These are phyloP conservation scores for Russula compacta DNA, from an alignment of 768 basidiomycete genomes.

Conservation along the genomic window DNA sequence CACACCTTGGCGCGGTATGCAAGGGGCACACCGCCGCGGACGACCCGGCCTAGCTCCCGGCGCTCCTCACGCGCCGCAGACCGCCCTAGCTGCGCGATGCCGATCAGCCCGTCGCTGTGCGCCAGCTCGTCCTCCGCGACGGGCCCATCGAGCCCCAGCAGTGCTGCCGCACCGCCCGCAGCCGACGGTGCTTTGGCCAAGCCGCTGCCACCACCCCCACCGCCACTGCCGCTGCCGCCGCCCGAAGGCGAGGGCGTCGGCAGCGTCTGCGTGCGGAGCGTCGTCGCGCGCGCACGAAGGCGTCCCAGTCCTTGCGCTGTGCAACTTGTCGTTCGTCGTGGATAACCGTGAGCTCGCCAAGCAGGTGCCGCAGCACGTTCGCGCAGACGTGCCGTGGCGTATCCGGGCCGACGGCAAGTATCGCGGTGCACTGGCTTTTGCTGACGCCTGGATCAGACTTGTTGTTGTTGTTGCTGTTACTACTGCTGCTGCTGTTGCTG, in stretches of 20 bases:
- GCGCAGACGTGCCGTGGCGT: conserved; percentile 70
- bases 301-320: conserved; percentile 79
- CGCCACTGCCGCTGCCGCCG: conserved; percentile 20
- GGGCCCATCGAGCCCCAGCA: conserved; percentile 58
- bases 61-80: conserved; percentile 63
- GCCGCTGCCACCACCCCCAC: neutral
- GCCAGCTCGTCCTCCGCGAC: conserved; percentile 64
- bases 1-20: conserved; percentile 82
- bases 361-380: conserved; percentile 61
- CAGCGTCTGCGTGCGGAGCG: conserved; percentile 45
- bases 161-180: conserved; percentile 43
- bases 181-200: conserved; percentile 4
- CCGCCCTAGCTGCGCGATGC: conserved; percentile 81
- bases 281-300: conserved; percentile 48
- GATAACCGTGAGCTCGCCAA: conserved; percentile 67
- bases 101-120: conserved; percentile 81
- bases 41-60: conserved; percentile 68
- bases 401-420: conserved; percentile 50
- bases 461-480: neutral
- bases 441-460: neutral
- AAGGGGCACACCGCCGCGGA: conserved; percentile 83
- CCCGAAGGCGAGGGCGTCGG: conserved; percentile 18
- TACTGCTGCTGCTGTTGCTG: neutral
- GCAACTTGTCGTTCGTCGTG: conserved; percentile 71
- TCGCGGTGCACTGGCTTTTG: conserved; percentile 34